Conservation (phyloP, 2,329 filamentous ascomycete genomes). For the Colletotrichum abscissum region DNA sequence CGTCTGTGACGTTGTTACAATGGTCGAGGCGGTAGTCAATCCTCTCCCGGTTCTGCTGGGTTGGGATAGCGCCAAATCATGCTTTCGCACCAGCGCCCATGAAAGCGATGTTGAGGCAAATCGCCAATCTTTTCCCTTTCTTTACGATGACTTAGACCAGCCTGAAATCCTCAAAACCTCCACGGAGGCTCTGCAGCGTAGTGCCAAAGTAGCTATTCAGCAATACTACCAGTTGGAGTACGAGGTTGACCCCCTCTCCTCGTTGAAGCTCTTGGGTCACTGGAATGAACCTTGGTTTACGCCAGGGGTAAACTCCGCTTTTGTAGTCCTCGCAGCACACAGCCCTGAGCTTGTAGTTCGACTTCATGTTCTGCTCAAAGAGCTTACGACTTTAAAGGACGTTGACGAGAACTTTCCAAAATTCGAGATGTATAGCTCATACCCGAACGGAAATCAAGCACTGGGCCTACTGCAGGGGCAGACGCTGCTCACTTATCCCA, state of each 20-base stretch:
- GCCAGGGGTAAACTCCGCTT: not conserved
- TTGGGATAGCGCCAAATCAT: not conserved
- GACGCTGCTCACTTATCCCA: not conserved
- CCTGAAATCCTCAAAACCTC: not conserved
- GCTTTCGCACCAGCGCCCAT: not conserved
- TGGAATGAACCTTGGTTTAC: not conserved
- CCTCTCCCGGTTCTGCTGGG: not conserved
- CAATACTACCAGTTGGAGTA: not conserved
- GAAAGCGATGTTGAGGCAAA: not conserved
- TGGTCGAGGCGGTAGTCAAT: not conserved
- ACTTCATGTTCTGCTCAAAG: not conserved
- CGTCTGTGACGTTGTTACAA: too few species aligned
- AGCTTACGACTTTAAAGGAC: not conserved
- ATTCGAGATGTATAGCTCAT: not conserved
- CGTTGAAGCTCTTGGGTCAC: not conserved
- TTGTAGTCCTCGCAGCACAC: not conserved
- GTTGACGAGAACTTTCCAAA: not conserved
- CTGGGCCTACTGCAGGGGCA: not conserved
- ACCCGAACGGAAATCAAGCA: not conserved
- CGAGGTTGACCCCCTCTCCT: not conserved
- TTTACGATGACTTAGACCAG: not conserved
- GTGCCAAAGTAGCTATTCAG: not conserved
- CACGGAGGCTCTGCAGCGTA: not conserved
- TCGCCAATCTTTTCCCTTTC: not conserved
- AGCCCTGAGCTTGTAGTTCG: not conserved